Percentiles rank a stretch among this genome's conserved stretches.
Conservation (phyloP, 1,139 yeast species). For the Pichia sp. region DNA sequence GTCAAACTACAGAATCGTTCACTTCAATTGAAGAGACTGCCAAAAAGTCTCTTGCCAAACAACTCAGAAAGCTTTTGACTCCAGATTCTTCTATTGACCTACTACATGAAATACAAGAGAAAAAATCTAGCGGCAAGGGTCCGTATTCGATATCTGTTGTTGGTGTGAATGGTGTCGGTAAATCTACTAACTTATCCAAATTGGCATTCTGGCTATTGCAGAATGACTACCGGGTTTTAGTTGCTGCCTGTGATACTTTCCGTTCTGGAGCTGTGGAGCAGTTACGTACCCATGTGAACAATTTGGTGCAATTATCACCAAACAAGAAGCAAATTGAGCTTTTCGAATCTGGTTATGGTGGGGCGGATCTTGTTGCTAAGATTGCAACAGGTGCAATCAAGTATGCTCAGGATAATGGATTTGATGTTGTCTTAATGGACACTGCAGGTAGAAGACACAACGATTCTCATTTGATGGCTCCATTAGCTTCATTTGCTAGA, state of each 20-base stretch:
- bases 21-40: constrained; percentile 59
- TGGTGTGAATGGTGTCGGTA: constrained; percentile 98
- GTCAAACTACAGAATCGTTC: constrained; percentile 64
- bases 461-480: constrained; percentile 93
- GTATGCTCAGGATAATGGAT: constrained; percentile 59
- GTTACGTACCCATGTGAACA: constrained; percentile 85
- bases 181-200: constrained; percentile 91
- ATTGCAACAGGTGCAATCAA: constrained; percentile 94
- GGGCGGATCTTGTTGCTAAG: constrained; percentile 86
- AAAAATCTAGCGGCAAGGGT: constrained; percentile 36
- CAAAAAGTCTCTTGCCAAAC: constrained; percentile 64
- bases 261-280: constrained; percentile 98
- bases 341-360: constrained; percentile 94
- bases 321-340: constrained; percentile 62
- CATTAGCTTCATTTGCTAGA: constrained; percentile 89
- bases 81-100: constrained; percentile 91
- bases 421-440: constrained; percentile 87
- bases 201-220: constrained; percentile 93
- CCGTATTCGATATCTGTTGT: constrained; percentile 96
- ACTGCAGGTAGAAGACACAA: constrained; percentile 98
- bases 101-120: constrained; percentile 70
- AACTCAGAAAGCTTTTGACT: constrained; percentile 76
- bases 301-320: constrained; percentile 56
- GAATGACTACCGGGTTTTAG: constrained; percentile 78
- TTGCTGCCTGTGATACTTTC: constrained; percentile 97